A percentile compares a stretch with the other conserved stretches of the same genome.
These are phyloP conservation scores for Barnettozyma botsteinii DNA, from an alignment of 805 yeast genomes.

Conservation along the genomic window DNA sequence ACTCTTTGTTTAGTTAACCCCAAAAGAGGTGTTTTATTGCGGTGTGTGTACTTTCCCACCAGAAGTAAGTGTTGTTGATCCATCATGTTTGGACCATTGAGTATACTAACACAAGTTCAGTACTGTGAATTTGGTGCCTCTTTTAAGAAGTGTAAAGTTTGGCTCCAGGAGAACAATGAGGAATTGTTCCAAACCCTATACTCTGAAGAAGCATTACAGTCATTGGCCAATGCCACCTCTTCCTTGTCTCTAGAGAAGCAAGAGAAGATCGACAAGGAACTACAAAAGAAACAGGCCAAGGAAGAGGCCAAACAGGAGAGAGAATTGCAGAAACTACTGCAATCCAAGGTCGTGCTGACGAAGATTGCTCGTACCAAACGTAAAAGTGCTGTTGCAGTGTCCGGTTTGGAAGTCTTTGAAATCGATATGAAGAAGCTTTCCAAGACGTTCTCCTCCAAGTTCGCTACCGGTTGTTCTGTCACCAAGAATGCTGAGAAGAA, in stretches of 20 bases:
- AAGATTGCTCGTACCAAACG: constrained; percentile 87
- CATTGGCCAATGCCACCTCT: constrained; percentile 47
- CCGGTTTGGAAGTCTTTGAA: constrained; percentile 84
- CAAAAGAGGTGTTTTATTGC: constrained; percentile 55
- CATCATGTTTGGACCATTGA: too few species aligned
- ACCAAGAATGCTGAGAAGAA: constrained; percentile 86
- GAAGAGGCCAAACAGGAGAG: constrained; percentile 83
- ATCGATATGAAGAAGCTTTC: constrained; percentile 87
- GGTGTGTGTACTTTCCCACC: constrained; percentile 82
- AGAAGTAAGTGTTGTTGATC: constrained; percentile 32
- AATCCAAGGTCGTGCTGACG: constrained; percentile 78
- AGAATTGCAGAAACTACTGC: constrained; percentile 68
- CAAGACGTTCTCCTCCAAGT: constrained; percentile 86
- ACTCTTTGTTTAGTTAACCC: constrained; percentile 10
- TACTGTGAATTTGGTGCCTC: constrained; percentile 89
- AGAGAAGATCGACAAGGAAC: constrained; percentile 73
- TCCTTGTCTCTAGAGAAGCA: constrained; percentile 71
- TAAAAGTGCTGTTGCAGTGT: constrained; percentile 78
- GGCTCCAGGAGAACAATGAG: constrained; percentile 60
- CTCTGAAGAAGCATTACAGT: constrained; percentile 41
- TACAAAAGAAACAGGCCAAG: constrained; percentile 79
- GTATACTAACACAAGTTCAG: constrained; percentile 21
- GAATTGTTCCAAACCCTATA: constrained; percentile 58
- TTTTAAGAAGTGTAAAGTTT: constrained; percentile 74
- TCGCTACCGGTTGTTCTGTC: constrained; percentile 94